Evolutionary conservation across 805 yeast species (phyloP).

Genomic region (Ogataea minuta): DNA sequence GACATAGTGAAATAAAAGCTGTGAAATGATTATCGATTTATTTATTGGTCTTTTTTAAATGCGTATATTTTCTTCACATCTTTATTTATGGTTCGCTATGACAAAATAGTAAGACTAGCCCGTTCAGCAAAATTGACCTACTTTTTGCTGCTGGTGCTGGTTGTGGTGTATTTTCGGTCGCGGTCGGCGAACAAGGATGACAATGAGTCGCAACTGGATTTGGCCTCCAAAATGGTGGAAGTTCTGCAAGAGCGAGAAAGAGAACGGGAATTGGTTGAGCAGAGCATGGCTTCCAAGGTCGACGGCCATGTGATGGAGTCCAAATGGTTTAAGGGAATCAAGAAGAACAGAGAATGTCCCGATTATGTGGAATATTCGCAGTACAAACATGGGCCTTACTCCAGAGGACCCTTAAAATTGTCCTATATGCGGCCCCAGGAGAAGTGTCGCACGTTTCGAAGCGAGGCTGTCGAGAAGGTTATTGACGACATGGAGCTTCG

Average conservation of each 20-base stretch:
- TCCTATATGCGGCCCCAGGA: constrained; percentile 77
- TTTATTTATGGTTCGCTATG: constrained; percentile 16
- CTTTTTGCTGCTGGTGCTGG: constrained; percentile 10
- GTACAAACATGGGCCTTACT: constrained; percentile 52
- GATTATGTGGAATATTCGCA: constrained; percentile 63
- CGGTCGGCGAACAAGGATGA: constrained; percentile 2
- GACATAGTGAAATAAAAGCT: constrained; percentile 24
- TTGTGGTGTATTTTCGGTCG: constrained; percentile 7
- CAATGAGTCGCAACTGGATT: constrained; percentile 3
- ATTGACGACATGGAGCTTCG: constrained; percentile 50
- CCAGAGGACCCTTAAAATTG: constrained; percentile 51
- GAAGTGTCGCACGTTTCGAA: constrained; percentile 70
- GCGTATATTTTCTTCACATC: not conserved
- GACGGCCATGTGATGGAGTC: not conserved
- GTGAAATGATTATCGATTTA: not conserved
- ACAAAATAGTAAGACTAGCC: constrained; percentile 8
- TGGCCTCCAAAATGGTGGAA: not conserved
- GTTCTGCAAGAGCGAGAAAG: not conserved
- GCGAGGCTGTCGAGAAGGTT: constrained; percentile 58
- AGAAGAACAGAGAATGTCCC: constrained; percentile 42
- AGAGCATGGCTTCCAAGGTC: not conserved
- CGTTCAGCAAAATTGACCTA: constrained; percentile 20
- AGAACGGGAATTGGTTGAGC: constrained; percentile 6
- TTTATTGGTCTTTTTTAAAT: not conserved
- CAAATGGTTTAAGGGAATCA: constrained; percentile 26